Evolutionary conservation across 768 basidiomycete genomes (phyloP).

Genomic region (Termitomyces sp.): DNA sequence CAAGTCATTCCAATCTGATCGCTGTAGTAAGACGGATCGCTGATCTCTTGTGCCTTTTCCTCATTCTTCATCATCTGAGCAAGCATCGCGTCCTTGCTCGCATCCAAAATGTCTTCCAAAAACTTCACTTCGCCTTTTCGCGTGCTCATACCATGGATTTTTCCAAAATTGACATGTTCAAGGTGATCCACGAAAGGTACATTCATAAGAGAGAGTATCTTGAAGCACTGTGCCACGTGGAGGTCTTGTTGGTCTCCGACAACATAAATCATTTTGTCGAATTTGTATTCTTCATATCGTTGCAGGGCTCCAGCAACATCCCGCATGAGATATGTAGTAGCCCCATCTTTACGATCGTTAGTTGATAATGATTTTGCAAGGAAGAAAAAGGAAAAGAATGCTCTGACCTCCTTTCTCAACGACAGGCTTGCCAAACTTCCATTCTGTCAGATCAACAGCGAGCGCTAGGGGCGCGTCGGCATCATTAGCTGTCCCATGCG

Average conservation of each 20-base stretch:
- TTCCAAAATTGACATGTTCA: conserved; percentile 85
- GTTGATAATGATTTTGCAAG: not conserved
- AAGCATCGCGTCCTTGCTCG: conserved; percentile 86
- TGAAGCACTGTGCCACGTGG: conserved; percentile 88
- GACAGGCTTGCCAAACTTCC: conserved; percentile 86
- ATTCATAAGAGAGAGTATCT: conserved; percentile 83
- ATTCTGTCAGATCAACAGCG: conserved; percentile 80
- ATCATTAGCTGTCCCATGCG: not conserved
- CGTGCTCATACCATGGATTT: conserved; percentile 93
- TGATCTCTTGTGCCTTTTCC: conserved; percentile 83
- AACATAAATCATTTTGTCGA: conserved; percentile 87
- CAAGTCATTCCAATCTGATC: conserved; percentile 89
- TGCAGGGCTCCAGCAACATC: conserved; percentile 92
- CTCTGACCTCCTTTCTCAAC: conserved; percentile 72
- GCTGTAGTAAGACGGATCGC: conserved; percentile 75
- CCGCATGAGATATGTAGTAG: conserved; percentile 88
- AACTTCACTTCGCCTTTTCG: conserved; percentile 92
- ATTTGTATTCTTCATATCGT: conserved; percentile 86
- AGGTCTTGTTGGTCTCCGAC: conserved; percentile 83
- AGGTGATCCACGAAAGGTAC: conserved; percentile 80
- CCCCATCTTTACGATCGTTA: conserved; percentile 60
- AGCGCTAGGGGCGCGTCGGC: conserved; percentile 61
- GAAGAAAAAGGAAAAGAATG: too few relatives aligned
- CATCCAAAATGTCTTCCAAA: conserved; percentile 85
- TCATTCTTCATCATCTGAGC: conserved; percentile 94